These are phyloP conservation scores for Corynascus novoguineensis DNA, from an alignment of 495 filamentous ascomycete genomes.

Conservation along the genomic window DNA sequence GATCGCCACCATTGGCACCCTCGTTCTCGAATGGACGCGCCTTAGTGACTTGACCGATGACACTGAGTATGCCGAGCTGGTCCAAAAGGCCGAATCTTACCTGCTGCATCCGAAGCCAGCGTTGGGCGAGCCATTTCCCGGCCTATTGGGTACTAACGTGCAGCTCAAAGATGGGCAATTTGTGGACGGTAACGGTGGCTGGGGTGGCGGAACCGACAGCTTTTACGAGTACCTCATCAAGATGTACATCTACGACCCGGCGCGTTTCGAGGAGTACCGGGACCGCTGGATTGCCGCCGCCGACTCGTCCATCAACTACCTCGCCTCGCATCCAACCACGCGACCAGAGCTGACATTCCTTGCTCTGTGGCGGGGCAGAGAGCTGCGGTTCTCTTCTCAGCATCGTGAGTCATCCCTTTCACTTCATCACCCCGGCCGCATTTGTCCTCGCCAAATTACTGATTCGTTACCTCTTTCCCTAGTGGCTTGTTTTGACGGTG, in stretches of 20 bases:
- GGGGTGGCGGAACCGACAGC: constrained; percentile 75
- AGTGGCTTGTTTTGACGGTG: constrained; percentile 79
- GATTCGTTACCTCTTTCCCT: neutral
- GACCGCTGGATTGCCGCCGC: constrained; percentile 75
- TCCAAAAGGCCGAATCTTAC: constrained; percentile 65
- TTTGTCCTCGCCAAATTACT: neutral
- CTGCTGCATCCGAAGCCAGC: constrained; percentile 61
- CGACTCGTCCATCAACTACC: constrained; percentile 66
- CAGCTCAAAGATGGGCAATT: constrained; percentile 62
- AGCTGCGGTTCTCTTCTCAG: constrained; percentile 48
- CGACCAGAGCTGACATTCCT: constrained; percentile 73
- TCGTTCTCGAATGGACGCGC: constrained; percentile 81
- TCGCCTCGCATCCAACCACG: constrained; percentile 63
- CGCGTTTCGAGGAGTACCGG: constrained; percentile 56
- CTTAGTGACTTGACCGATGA: constrained; percentile 73
- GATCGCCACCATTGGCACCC: constrained; percentile 64
- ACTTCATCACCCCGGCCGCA: neutral
- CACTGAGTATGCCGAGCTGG: constrained; percentile 56
- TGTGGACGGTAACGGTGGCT: constrained; percentile 60
- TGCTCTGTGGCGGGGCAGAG: constrained; percentile 53
- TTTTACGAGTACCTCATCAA: constrained; percentile 95
- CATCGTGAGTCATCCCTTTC: constrained; percentile 41
- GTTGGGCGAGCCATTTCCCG: constrained; percentile 66
- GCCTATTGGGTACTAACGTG: constrained; percentile 66
- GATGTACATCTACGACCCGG: constrained; percentile 79